These are phyloP conservation scores for Yamadazyma mexicana DNA, from an alignment of 1,139 yeast species.

Conservation along the genomic window DNA sequence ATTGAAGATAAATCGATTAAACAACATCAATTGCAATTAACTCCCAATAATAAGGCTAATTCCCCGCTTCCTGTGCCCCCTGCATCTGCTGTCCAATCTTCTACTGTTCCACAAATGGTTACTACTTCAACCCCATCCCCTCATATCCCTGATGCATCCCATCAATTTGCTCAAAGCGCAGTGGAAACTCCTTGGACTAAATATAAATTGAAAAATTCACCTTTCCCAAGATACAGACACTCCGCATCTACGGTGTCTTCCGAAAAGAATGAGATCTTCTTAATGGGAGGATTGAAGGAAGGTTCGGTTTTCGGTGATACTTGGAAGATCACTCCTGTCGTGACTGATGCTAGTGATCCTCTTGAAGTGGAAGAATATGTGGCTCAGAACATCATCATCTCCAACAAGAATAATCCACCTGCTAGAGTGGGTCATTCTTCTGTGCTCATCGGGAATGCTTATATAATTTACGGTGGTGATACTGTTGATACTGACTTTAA, in stretches of 20 bases:
- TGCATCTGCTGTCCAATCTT: constrained; percentile 1
- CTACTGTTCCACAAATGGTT: not conserved
- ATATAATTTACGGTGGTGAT: constrained; percentile 94
- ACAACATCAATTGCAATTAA: no score
- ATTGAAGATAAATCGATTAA: not conserved
- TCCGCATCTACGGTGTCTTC: constrained; percentile 77
- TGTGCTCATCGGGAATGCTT: constrained; percentile 91
- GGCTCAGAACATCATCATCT: constrained; percentile 64
- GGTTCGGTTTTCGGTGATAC: constrained; percentile 93
- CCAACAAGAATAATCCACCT: constrained; percentile 66
- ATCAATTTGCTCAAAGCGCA: constrained; percentile 12
- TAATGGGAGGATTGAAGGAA: constrained; percentile 95
- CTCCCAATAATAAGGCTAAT: not conserved
- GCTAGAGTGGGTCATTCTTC: constrained; percentile 97
- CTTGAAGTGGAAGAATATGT: constrained; percentile 34
- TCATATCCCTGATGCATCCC: not conserved
- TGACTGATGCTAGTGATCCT: constrained; percentile 17
- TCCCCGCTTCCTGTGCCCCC: not conserved
- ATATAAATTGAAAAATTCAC: constrained; percentile 69
- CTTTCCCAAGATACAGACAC: constrained; percentile 94
- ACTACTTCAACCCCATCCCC: not conserved
- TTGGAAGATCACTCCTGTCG: constrained; percentile 67
- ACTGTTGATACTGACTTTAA: constrained; percentile 81
- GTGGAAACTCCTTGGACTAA: constrained; percentile 71
- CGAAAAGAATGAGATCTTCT: constrained; percentile 78